A percentile compares a stretch with the other conserved stretches of the same genome.
These are phyloP conservation scores for Aspergillus nanangensis DNA, from an alignment of 495 filamentous ascomycete genomes.

Conservation along the genomic window DNA sequence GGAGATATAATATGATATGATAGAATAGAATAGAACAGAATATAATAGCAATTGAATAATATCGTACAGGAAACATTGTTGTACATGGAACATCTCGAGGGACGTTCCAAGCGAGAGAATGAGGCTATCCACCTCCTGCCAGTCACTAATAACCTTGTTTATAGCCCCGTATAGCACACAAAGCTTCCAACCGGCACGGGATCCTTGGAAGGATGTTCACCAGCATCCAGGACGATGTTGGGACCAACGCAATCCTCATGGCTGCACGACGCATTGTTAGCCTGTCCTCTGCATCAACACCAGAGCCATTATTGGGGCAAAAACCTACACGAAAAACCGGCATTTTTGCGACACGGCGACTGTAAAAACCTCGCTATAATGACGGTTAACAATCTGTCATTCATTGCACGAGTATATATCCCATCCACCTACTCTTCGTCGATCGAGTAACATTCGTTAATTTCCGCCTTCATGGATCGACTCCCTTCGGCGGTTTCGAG, in stretches of 20 bases:
- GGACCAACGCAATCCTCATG: slow-evolving; percentile 5
- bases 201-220: slow-evolving; percentile 22
- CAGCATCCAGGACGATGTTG: slow-evolving; percentile 26
- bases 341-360: slow-evolving; percentile 6
- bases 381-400: not conserved
- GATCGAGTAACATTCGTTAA: slow-evolving; percentile 7
- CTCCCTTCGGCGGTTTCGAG: slow-evolving; percentile 8
- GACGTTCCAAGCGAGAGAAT: no score
- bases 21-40: no score
- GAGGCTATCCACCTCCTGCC: not conserved
- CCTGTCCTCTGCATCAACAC: no score
- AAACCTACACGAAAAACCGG: slow-evolving; percentile 9
- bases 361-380: slow-evolving; percentile 4
- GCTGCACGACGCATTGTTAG: not conserved
- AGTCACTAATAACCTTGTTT: not conserved
- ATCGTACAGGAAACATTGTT: no score
- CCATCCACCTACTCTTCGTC: slow-evolving; percentile 10
- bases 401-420: no score
- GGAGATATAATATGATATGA: no score
- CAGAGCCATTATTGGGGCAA: not conserved
- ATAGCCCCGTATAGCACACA: slow-evolving; percentile 6
- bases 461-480: slow-evolving; percentile 2
- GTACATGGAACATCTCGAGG: no score
- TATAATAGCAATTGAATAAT: no score
- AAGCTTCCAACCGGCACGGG: slow-evolving; percentile 6